Percentiles rank a stretch among this genome's conserved stretches.
phyloP scores from a whole-genome alignment of 78 protist species.

The Protostelium mycophagum region DNA sequence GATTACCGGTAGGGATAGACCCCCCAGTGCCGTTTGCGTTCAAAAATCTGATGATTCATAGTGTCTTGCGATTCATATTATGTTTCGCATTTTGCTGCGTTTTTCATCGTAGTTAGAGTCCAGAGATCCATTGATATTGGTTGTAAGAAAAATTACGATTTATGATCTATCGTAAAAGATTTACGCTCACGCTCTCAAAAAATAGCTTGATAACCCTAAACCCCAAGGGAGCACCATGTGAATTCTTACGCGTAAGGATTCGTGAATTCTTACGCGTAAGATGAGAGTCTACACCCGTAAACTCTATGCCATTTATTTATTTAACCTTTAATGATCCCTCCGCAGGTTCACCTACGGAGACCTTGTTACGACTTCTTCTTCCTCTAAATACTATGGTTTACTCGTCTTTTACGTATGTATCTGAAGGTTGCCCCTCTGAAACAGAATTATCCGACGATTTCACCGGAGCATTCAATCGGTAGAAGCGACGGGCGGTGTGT shows the following conservation, averaged over 20 bases:
- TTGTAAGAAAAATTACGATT: conserved; percentile 2
- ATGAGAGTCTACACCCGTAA: too few species aligned
- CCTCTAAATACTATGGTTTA: conserved; percentile 80
- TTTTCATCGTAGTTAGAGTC: conserved; percentile 83
- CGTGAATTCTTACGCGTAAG: too few species aligned
- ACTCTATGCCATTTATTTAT: too few species aligned
- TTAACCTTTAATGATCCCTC: conserved; percentile 71
- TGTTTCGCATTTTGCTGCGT: conserved; percentile 86
- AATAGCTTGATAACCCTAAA: too few species aligned
- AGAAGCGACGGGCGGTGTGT: conserved; percentile 94
- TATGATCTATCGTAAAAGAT: too few species aligned
- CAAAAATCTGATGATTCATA: conserved; percentile 78
- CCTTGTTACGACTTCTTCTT: conserved; percentile 86
- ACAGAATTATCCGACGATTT: conserved; percentile 59
- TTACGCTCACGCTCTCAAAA: too few species aligned
- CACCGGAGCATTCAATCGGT: conserved; percentile 90
- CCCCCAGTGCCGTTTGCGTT: conserved; percentile 79
- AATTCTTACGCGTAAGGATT: background rate
- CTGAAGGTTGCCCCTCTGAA: background rate
- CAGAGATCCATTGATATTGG: conserved; percentile 79
- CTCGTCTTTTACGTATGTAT: conserved; percentile 18
- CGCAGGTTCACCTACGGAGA: conserved; percentile 87
- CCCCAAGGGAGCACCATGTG: background rate
- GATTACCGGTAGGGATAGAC: conserved; percentile 5
- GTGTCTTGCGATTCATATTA: conserved; percentile 78